These are phyloP conservation scores for Trichophyton simii DNA, from an alignment of 2,329 filamentous ascomycete genomes.

Conservation along the genomic window DNA sequence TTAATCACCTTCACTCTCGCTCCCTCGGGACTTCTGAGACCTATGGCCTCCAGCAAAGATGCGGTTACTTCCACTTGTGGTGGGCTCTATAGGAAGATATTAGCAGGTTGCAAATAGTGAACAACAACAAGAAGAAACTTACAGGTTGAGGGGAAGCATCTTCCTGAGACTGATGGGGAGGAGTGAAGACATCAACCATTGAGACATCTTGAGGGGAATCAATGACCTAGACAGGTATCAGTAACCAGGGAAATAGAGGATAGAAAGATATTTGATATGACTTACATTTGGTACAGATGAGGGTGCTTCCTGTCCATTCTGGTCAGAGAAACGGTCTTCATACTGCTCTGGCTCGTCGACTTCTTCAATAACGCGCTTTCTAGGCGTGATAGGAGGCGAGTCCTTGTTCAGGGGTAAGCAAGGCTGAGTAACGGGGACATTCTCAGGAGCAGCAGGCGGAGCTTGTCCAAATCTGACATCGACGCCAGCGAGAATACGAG, in stretches of 20 bases:
- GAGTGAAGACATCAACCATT: conserved; percentile 2
- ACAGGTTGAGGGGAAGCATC: neutral
- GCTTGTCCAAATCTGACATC: neutral
- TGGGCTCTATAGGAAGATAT: neutral
- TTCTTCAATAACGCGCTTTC: conserved; percentile 7
- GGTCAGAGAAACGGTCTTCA: neutral
- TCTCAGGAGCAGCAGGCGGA: neutral
- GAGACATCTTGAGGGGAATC: neutral
- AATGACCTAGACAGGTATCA: neutral
- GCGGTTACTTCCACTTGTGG: neutral
- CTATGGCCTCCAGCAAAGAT: neutral
- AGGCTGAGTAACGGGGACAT: neutral
- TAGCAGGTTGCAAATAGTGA: neutral
- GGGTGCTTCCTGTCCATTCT: neutral
- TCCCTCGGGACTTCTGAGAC: neutral
- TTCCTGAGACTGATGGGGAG: neutral
- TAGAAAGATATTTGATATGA: neutral
- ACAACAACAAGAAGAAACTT: neutral
- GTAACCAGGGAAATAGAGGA: neutral
- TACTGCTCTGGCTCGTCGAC: conserved; percentile 4
- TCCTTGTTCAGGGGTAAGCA: neutral
- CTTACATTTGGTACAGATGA: neutral
- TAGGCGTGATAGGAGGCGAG: conserved; percentile 1
- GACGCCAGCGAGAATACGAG: neutral
- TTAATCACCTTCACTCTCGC: neutral